Evolutionary conservation across 495 filamentous ascomycete species (phyloP), one percentile per base, ranked within the genome.

Genomic region (Xanthoparmelia taractica): DNA sequence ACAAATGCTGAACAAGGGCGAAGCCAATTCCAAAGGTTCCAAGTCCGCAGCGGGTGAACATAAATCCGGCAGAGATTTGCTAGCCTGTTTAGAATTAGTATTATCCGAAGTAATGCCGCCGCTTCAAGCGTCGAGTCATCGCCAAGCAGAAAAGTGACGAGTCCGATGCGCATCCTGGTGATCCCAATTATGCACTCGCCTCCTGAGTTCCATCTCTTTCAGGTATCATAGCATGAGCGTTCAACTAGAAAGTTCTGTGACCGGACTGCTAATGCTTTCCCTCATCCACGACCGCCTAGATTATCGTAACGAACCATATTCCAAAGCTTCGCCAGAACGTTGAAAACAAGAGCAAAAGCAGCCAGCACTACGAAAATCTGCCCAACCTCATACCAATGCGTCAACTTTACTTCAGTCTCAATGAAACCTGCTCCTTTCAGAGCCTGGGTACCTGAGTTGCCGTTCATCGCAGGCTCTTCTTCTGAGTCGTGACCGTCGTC

Each of bases 341-440:
- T 69, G n/a, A 62, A 65, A 33, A 73, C 40, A 40, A 71, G 60
- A 33, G 61, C 73, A 64, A 74, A 64, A 18, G 65, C 59, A 25
- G 69, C 68, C 34, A 84, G 64, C 12, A 84, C 77, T 60, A 74
- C 54, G 65, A 87, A 86, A 57, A 86, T 83, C 60, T 82, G 76
- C 10, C 77, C 73, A 60, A 85, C 70, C 61, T 88, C 85, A 66
- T 70, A 76, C 73, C 78, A 80, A 59, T 79, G 78, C 12, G 70
- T 67, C 31, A 84, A 65, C 40, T 75, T 73, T 34, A 87, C 83
- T 66, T 82, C 73, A 0, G 84, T 84, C 63, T 87, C 83, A 40
- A 85, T 81, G 67, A 81, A 83, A 12, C 83, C 82, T 50, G 75
- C 75, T 34, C 76, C 74, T 57, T 68, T 66, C 17, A 60, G 34